Conservation (phyloP, 495 filamentous ascomycete genomes). For the Cryomyces minteri region DNA sequence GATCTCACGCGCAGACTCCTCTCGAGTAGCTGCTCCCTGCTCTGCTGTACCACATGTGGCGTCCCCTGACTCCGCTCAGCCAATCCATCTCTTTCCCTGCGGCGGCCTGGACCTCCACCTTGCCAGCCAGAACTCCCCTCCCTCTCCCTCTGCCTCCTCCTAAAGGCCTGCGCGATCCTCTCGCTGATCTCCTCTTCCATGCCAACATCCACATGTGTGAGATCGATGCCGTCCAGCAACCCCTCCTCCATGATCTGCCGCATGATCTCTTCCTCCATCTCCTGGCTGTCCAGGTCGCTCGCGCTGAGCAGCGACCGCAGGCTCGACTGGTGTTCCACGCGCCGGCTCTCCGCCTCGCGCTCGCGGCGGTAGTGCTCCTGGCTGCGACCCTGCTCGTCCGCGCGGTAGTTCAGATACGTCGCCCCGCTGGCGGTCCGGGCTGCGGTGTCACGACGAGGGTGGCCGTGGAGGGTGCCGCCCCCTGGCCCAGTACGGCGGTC, state of each 20-base stretch:
- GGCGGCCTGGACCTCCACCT: background rate
- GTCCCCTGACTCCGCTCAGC: too few species aligned
- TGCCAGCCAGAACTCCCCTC: background rate
- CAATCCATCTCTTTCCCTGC: background rate
- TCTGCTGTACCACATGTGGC: too few species aligned
- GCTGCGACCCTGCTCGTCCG: slow-evolving; percentile 11
- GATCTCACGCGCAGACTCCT: slow-evolving; percentile 8
- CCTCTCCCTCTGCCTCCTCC: slow-evolving; percentile 36
- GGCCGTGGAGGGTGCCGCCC: slow-evolving; percentile 1
- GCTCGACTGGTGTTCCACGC: slow-evolving; percentile 71
- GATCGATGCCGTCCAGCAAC: slow-evolving; percentile 64
- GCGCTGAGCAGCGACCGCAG: slow-evolving; percentile 64
- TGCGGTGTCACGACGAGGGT: background rate
- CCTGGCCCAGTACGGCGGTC: slow-evolving; percentile 16
- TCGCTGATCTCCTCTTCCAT: slow-evolving; percentile 76
- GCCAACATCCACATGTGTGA: slow-evolving; percentile 55
- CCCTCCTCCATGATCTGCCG: slow-evolving; percentile 80
- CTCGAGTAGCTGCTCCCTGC: background rate
- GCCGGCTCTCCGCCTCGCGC: slow-evolving; percentile 19
- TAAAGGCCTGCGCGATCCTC: slow-evolving; percentile 72
- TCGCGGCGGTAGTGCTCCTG: background rate
- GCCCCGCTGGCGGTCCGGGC: background rate
- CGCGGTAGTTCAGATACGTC: background rate
- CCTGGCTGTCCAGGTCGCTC: slow-evolving; percentile 50
- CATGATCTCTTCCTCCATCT: slow-evolving; percentile 76